phyloP scores from a whole-genome alignment of 2,329 filamentous ascomycete species.

The Sporothrix humicola region DNA sequence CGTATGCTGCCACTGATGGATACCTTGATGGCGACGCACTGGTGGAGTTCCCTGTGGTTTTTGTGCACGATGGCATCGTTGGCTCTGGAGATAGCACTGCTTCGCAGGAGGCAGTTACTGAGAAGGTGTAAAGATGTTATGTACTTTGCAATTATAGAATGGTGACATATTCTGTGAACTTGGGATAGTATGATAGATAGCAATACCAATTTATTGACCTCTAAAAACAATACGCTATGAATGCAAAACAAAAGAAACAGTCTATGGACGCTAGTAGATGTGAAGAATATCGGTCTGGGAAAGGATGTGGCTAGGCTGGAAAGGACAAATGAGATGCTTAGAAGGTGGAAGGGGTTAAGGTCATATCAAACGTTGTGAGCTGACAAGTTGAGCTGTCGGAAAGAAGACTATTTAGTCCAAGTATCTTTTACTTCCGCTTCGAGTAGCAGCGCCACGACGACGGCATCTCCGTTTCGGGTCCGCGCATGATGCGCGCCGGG shows the following conservation, averaged over 20 bases:
- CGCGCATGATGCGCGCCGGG: slow-evolving; percentile 54
- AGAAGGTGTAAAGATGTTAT: background rate
- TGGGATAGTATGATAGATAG: no score
- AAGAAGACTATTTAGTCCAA: no score
- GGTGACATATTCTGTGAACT: background rate
- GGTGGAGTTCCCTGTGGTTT: slow-evolving; percentile 18
- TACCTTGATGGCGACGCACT: slow-evolving; percentile 29
- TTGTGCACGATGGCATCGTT: background rate
- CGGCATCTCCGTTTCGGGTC: slow-evolving; percentile 54
- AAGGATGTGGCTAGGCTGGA: background rate
- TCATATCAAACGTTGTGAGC: background rate
- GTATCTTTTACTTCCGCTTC: slow-evolving; percentile 18
- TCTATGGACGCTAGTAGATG: background rate
- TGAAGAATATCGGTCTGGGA: background rate
- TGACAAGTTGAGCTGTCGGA: no score
- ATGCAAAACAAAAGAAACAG: background rate
- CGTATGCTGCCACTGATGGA: slow-evolving; percentile 24
- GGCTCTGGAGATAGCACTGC: slow-evolving; percentile 24
- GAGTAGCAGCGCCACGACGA: slow-evolving; percentile 22
- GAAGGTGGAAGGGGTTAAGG: background rate
- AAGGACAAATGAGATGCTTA: background rate
- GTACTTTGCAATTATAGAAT: background rate
- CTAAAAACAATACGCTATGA: background rate
- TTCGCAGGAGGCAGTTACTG: background rate
- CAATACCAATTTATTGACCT: background rate